Base-by-base conservation (phyloP, 2,329 filamentous ascomycete species). In the Parastagonospora avenae region DNA sequence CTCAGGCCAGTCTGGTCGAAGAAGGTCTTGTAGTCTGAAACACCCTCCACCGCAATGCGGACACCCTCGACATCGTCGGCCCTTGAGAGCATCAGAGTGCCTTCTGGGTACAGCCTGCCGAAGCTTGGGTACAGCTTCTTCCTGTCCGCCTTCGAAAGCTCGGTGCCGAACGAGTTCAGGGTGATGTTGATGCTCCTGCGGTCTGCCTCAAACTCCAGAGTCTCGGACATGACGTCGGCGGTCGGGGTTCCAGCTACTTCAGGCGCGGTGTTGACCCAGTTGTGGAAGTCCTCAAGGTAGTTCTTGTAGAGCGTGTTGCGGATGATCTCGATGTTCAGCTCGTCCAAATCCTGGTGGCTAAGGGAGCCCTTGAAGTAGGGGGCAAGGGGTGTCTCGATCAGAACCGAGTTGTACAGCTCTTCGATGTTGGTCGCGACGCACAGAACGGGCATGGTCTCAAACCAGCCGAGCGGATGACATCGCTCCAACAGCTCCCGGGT, bases 271-370 rank as follows among this genome's bases (percentile, higher is more conserved):
- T 93, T 96, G 76, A 97, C 89, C 74, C 97, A 99, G 60, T 89
- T 84, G 79, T 97, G 86, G 75, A 99, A 99, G 73, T 97, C 94
- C 74, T 99, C 94, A 7, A 99, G 84, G 73, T 99, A 99, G 81
- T 97, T 97, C 84, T 99, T 99, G 82, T 97, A 99, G 31, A 99
- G 82, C 0, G 92, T 99, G 77, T 99, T 99, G 59, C 95, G 89
- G 51, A 99, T 90, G 75, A 99, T 99, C 79, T 99, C 94, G 67
- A 99, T 99, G 79, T 99, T 99, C 68, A 99, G 82, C 80, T 99
- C 95, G 76, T 99, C 94, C 42, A 99, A 83, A 73, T 99, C 94
- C 74, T 97, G 92, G 75, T 97, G 92, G 77, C 89, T 95, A 54
- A 99, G 82, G 63, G 90, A 96, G 64, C 92, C 91, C 79, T 99